Base-by-base conservation (phyloP, 192 early-diverging fungal genomes). In the Coemansia sp. region DNA sequence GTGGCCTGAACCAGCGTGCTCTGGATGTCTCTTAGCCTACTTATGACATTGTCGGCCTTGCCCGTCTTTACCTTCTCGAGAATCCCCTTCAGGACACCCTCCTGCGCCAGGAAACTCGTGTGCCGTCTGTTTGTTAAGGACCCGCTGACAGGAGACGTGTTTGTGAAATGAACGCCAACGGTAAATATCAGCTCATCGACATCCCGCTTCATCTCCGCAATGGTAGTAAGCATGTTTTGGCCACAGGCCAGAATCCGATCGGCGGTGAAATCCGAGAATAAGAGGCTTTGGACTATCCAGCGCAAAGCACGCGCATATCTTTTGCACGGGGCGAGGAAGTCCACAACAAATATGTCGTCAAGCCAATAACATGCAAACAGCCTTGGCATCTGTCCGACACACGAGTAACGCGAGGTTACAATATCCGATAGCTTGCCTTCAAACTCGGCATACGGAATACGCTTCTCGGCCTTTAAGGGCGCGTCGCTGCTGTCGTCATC, bases 51-150 rank as follows among this genome's bases (percentile, higher is more conserved):
- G 25, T 46, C 17, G 14, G 43, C 43, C 39, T 53, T 43, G 69
- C 75, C 64, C 11, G 44, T 9, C 61, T 46, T 38, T 20, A 32
- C 61, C 25, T 68, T 40, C 77, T 61, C 48, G 38, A 88, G 41
- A 11, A 91, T 37, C n/a, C 66, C 51, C 66, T 85, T 86, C 54
- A 93, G 72, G 74, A 92, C 88, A 4, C 65, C 56, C 63, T 90
- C 88, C 58, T 94, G 92, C 22, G 74, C 82, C 70, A 94, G 90
- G 9, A 91, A 64, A 38, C 87, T 88, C 48, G 89, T 87, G 25
- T 84, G 85, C 58, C 83, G 76, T 43, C 88, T 84, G 46, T 89
- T 91, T 71, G 76, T 83, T 10, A 64, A 60, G 45, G 81, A 70
- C 41, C 75, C 64, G 41, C 70, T 55, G 16, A 63, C 58, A 2